Percentiles rank a stretch among this genome's conserved stretches.
Conservation (phyloP, 2,329 filamentous ascomycete species). For the Atkinsonella texensis region DNA sequence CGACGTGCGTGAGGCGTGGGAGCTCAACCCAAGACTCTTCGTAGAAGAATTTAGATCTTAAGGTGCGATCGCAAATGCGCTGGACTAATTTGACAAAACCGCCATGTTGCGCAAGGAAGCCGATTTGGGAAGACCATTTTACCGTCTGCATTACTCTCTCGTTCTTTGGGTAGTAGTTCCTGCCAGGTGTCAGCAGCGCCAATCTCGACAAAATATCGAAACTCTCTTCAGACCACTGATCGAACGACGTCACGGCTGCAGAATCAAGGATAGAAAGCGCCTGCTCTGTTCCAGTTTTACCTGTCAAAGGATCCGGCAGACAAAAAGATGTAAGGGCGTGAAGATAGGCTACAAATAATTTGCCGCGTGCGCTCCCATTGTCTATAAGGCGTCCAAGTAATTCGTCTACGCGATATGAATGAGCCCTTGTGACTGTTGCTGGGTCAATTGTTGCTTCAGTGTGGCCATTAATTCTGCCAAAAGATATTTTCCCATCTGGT, state of each 20-base stretch:
- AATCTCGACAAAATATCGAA: conserved; percentile 1
- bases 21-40: neutral
- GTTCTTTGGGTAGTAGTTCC: conserved; percentile 30
- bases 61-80: neutral
- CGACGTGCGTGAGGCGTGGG: neutral
- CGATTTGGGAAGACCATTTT: conserved; percentile 27
- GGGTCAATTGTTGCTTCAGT: conserved; percentile 23
- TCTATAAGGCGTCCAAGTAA: conserved; percentile 37
- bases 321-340: conserved; percentile 43
- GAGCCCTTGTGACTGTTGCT: conserved; percentile 12
- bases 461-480: conserved; percentile 12
- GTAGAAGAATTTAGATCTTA: conserved; percentile 1
- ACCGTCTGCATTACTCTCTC: conserved; percentile 33
- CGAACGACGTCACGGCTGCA: conserved; percentile 34
- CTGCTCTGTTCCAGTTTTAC: conserved; percentile 40
- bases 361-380: conserved; percentile 37
- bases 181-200: conserved; percentile 3
- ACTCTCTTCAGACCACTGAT: neutral
- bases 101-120: conserved; percentile 32
- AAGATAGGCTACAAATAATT: conserved; percentile 37
- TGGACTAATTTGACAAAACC: conserved; percentile 19
- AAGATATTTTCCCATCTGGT: conserved; percentile 18
- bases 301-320: conserved; percentile 35
- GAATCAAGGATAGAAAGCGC: conserved; percentile 36
- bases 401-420: conserved; percentile 36